Percentiles rank a stretch among this genome's conserved stretches.
Evolutionary conservation across 2,329 filamentous ascomycete genomes (phyloP).

Genomic region (Colletotrichum sp.): DNA sequence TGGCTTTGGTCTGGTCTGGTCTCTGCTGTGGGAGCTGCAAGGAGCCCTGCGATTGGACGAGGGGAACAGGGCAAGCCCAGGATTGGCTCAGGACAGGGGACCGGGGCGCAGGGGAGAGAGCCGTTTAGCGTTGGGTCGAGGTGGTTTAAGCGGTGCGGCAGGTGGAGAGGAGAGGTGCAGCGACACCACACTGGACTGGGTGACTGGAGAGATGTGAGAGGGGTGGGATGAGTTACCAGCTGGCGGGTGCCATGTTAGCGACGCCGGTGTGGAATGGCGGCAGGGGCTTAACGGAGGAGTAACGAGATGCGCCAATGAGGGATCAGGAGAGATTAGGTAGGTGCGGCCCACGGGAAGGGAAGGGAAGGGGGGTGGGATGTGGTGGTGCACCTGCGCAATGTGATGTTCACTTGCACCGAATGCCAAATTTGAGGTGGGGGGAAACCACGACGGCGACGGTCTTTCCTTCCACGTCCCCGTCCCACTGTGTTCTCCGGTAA

Average conservation of each 20-base stretch:
- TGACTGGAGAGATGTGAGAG: background rate
- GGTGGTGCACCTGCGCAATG: background rate
- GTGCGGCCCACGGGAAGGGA: background rate
- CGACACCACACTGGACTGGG: background rate
- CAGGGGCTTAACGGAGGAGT: background rate
- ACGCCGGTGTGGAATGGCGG: background rate
- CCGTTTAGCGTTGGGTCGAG: background rate
- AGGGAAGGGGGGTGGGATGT: background rate
- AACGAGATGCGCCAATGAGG: background rate
- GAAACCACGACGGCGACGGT: background rate
- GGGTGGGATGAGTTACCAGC: background rate
- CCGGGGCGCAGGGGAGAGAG: background rate
- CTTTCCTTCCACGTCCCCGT: background rate
- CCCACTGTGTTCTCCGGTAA: background rate
- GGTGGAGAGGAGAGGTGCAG: background rate
- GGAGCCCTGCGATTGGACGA: background rate
- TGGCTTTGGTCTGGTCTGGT: slow-evolving; percentile 1
- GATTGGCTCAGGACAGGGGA: background rate
- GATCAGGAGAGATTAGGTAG: background rate
- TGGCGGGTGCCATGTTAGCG: background rate
- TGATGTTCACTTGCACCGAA: background rate
- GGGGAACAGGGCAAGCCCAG: background rate
- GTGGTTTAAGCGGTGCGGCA: background rate
- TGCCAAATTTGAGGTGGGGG: slow-evolving; percentile 7
- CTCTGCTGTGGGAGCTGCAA: background rate